Percentiles rank a stretch among this genome's conserved stretches.
Conservation (phyloP, 768 basidiomycete species). For the Ephemerocybe angulata region DNA sequence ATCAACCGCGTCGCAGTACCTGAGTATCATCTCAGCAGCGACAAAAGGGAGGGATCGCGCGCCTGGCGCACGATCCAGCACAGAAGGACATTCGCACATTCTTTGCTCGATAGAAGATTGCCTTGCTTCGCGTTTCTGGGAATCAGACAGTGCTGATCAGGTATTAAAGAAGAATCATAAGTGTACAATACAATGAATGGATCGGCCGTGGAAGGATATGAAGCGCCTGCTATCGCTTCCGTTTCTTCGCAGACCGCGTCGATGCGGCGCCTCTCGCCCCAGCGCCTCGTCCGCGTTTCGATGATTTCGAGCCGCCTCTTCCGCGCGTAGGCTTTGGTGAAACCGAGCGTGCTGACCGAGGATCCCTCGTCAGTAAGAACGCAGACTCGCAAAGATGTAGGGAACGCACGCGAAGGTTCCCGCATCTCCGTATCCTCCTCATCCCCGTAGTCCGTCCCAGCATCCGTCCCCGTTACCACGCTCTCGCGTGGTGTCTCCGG, state of each 20-base stretch:
- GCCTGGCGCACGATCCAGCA: slow-evolving; percentile 63
- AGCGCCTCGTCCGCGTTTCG: slow-evolving; percentile 26
- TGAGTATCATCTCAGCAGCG: slow-evolving; percentile 33
- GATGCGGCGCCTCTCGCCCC: slow-evolving; percentile 26
- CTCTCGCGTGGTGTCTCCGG: slow-evolving; percentile 61
- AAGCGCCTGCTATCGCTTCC: slow-evolving; percentile 35
- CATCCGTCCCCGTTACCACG: slow-evolving; percentile 68
- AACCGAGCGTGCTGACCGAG: slow-evolving; percentile 28
- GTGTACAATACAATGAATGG: slow-evolving; percentile 8
- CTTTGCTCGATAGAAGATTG: slow-evolving; percentile 5
- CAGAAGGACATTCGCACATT: slow-evolving; percentile 66
- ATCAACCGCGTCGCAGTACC: not conserved
- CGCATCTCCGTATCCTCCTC: slow-evolving; percentile 62
- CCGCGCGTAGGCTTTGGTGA: slow-evolving; percentile 37
- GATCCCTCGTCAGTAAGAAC: slow-evolving; percentile 1
- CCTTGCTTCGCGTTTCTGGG: no score
- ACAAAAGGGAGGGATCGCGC: slow-evolving; percentile 76
- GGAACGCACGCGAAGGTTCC: slow-evolving; percentile 42
- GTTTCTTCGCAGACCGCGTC: slow-evolving; percentile 39
- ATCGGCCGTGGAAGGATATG: not conserved
- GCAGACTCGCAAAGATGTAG: not conserved
- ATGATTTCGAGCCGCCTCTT: slow-evolving; percentile 30
- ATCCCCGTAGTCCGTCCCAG: slow-evolving; percentile 63
- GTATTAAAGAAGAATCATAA: slow-evolving; percentile 8
- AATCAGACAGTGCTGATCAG: no score